Evolutionary conservation across 176 grass and related monocot genomes (phyloP).

Genomic region (Triticum dicoccoides): DNA sequence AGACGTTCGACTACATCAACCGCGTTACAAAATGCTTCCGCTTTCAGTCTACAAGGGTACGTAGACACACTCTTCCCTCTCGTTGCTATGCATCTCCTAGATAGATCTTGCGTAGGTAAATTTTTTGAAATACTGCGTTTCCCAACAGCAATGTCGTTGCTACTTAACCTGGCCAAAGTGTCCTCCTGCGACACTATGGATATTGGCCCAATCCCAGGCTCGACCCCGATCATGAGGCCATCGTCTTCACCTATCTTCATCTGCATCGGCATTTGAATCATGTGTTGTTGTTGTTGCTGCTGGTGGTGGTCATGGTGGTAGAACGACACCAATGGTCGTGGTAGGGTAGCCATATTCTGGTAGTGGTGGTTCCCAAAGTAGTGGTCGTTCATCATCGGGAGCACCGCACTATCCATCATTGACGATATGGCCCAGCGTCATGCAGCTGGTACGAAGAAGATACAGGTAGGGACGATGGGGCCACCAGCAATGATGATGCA

Average conservation of each 20-base stretch:
- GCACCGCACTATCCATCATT: neutral
- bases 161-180: neutral
- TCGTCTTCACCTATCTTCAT: neutral
- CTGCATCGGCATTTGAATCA: neutral
- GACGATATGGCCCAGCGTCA: neutral
- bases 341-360: too few relatives aligned
- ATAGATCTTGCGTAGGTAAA: too few relatives aligned
- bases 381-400: neutral
- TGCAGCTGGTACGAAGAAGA: neutral
- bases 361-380: too few relatives aligned
- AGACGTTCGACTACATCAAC: too few relatives aligned
- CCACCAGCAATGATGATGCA: neutral
- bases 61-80: too few relatives aligned
- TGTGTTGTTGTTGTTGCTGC: too few relatives aligned
- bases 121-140: too few relatives aligned
- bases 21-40: too few relatives aligned
- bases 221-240: neutral
- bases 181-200: slow-evolving; percentile 36
- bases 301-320: slow-evolving; percentile 1
- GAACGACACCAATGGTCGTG: neutral
- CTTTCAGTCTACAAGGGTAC: too few relatives aligned
- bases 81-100: too few relatives aligned
- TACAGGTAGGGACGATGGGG: too few relatives aligned
- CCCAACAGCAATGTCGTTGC: neutral
- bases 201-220: neutral